These are phyloP conservation scores for Leishmania mexicana DNA, from an alignment of 208 protist species.

Conservation along the genomic window DNA sequence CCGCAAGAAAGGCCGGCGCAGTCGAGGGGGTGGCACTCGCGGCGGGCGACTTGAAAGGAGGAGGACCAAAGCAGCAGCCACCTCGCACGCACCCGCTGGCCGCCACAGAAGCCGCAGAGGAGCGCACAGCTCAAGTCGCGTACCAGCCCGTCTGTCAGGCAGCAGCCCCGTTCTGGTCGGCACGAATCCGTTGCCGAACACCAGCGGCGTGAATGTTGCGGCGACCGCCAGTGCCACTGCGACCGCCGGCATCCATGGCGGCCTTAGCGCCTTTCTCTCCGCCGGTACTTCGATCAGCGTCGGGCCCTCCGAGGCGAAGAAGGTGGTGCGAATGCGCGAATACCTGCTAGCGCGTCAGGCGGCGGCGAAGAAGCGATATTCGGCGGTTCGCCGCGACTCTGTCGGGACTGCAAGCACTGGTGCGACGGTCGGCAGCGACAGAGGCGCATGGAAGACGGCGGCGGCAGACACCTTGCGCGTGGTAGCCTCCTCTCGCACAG, in stretches of 20 bases:
- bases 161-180: background rate
- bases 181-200: background rate
- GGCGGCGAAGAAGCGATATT: conserved; percentile 14
- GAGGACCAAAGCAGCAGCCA: background rate
- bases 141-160: background rate
- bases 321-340: conserved; percentile 11
- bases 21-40: background rate
- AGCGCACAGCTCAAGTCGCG: background rate
- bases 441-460: background rate
- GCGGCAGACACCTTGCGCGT: background rate
- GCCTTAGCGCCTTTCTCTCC: conserved; percentile 25
- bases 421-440: background rate
- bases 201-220: background rate
- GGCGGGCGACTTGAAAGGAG: background rate
- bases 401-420: background rate
- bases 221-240: background rate
- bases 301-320: conserved; percentile 3
- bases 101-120: background rate
- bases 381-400: conserved; percentile 7
- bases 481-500: background rate
- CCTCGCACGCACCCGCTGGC: background rate
- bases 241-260: conserved; percentile 1
- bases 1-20: background rate
- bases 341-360: conserved; percentile 23
- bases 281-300: conserved; percentile 9